These are phyloP conservation scores for Vitis cinerea DNA, from an alignment of 164 flowering plant genomes.

Conservation along the genomic window DNA sequence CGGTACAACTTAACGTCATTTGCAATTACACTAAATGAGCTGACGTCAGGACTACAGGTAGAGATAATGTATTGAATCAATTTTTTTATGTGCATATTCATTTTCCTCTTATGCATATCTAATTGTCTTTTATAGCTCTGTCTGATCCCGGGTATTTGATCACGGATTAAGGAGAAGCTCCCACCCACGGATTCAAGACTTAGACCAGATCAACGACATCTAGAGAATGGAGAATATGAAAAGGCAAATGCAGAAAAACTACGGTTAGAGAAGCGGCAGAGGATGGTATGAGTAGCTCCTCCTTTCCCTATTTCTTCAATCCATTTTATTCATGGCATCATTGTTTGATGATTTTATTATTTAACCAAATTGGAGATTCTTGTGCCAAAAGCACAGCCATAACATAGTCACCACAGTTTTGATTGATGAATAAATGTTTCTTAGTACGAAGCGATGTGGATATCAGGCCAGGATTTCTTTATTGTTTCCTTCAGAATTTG, in stretches of 20 bases:
- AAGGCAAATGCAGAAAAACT: constrained; percentile 86
- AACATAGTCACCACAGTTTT: too few species aligned
- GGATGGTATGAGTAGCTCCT: constrained; percentile 56
- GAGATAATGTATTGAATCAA: constrained; percentile 23
- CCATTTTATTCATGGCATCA: not conserved
- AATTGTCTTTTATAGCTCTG: constrained; percentile 43
- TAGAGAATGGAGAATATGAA: constrained; percentile 93
- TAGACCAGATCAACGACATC: constrained; percentile 90
- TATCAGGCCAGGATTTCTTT: too few species aligned
- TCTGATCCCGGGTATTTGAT: constrained; percentile 64
- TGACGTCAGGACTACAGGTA: constrained; percentile 87
- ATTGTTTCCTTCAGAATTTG: too few species aligned
- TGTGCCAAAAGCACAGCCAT: too few species aligned
- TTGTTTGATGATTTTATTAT: not conserved
- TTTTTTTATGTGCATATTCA: constrained; percentile 13
- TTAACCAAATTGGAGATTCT: too few species aligned
- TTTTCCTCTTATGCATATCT: constrained; percentile 31
- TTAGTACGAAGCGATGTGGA: too few species aligned
- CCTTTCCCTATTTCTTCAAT: not conserved
- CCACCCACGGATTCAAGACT: constrained; percentile 97
- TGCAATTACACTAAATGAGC: constrained; percentile 85
- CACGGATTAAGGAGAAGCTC: constrained; percentile 84
- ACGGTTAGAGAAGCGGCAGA: constrained; percentile 79
- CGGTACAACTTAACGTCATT: constrained; percentile 89
- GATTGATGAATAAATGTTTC: too few species aligned